A percentile compares a stretch with the other conserved stretches of the same genome.
Conservation (phyloP, 139 green algal genomes). For the Axilococcus clingmanii region DNA sequence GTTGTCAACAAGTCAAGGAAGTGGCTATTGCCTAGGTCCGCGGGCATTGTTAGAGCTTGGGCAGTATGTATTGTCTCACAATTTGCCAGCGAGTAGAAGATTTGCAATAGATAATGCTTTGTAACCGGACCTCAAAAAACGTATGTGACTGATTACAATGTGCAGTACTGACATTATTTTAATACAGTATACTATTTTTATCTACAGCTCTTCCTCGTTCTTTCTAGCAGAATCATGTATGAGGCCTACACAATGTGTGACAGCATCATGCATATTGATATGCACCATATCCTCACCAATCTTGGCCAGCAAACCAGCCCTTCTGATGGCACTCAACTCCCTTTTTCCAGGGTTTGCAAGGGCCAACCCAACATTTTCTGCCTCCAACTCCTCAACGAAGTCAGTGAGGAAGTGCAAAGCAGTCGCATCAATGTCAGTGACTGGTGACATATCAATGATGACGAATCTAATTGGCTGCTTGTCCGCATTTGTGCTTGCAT, state of each 20-base stretch:
- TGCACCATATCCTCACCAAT: slow-evolving; percentile 5
- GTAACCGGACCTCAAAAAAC: background rate
- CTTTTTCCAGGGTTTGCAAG: slow-evolving; percentile 46
- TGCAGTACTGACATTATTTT: no score
- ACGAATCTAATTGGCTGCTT: slow-evolving; percentile 45
- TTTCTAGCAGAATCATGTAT: no score
- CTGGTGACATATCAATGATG: slow-evolving; percentile 71
- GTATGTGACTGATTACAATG: no score
- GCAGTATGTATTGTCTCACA: background rate
- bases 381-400: slow-evolving; percentile 19
- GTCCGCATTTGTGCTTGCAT: slow-evolving; percentile 9
- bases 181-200: no score
- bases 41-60: slow-evolving; percentile 7
- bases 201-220: no score
- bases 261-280: slow-evolving; percentile 4
- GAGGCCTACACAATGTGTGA: no score
- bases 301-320: slow-evolving; percentile 5
- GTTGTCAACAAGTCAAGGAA: slow-evolving; percentile 2
- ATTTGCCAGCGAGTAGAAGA: background rate
- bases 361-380: slow-evolving; percentile 32
- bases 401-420: slow-evolving; percentile 46
- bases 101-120: background rate
- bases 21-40: slow-evolving; percentile 1
- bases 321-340: slow-evolving; percentile 8
- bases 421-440: slow-evolving; percentile 64